A percentile compares a stretch with the other conserved stretches of the same genome.
phyloP scores from a whole-genome alignment of 805 yeast genomes.

The Pichia eremophila region DNA sequence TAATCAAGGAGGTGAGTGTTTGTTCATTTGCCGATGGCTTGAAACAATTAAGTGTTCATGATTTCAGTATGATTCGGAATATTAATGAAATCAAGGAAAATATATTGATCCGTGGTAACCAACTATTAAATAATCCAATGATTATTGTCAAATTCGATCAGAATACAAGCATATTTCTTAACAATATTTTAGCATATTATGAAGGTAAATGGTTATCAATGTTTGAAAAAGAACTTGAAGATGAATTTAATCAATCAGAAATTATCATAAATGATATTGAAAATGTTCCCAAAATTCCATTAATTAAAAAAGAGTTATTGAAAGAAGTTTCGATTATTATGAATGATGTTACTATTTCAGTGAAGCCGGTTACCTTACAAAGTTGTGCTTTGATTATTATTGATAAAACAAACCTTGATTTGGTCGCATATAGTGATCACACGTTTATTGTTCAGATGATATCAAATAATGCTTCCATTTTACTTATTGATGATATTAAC shows the following conservation, averaged over 20 bases:
- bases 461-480: slow-evolving; percentile 38
- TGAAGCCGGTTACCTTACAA: slow-evolving; percentile 51
- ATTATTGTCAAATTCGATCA: slow-evolving; percentile 8
- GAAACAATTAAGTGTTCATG: neutral
- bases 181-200: slow-evolving; percentile 45
- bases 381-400: slow-evolving; percentile 47
- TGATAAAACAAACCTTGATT: slow-evolving; percentile 44
- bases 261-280: slow-evolving; percentile 8
- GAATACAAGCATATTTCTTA: slow-evolving; percentile 34
- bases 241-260: slow-evolving; percentile 1
- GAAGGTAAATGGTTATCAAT: slow-evolving; percentile 49
- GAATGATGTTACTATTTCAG: slow-evolving; percentile 48
- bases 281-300: slow-evolving; percentile 6
- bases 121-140: slow-evolving; percentile 7
- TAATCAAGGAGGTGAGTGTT: slow-evolving; percentile 12
- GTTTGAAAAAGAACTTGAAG: slow-evolving; percentile 24
- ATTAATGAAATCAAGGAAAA: neutral
- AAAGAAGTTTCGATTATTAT: slow-evolving; percentile 25
- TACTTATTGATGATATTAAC: slow-evolving; percentile 55
- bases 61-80: slow-evolving; percentile 1
- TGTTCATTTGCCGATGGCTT: slow-evolving; percentile 11
- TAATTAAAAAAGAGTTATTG: neutral
- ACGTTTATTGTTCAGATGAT: slow-evolving; percentile 23
- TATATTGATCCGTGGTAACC: slow-evolving; percentile 7
- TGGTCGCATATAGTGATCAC: slow-evolving; percentile 26